Evolutionary conservation across 805 yeast genomes (phyloP).

Genomic region (Myxozyma neotropica): DNA sequence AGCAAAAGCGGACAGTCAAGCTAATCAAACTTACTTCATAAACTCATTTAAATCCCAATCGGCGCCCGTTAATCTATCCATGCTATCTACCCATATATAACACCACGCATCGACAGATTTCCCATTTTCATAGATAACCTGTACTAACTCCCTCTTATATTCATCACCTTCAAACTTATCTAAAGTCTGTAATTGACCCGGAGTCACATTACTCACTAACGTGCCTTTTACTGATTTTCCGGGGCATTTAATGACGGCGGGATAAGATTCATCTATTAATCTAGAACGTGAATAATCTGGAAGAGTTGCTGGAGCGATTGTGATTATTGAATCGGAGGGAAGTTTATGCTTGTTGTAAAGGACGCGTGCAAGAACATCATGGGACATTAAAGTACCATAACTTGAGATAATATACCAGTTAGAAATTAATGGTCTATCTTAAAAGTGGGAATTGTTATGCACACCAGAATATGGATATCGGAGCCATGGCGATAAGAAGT

Average conservation of each 20-base stretch:
- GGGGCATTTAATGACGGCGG: slow-evolving; percentile 19
- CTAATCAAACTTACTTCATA: slow-evolving; percentile 20
- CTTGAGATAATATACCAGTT: slow-evolving; percentile 8
- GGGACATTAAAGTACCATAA: slow-evolving; percentile 38
- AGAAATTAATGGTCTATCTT: not conserved
- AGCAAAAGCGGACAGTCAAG: not conserved
- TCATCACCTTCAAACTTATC: slow-evolving; percentile 38
- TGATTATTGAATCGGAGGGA: slow-evolving; percentile 12
- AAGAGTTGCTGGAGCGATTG: slow-evolving; percentile 19
- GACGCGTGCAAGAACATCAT: slow-evolving; percentile 35
- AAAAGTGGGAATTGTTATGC: not conserved
- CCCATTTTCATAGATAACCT: slow-evolving; percentile 6
- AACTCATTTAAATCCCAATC: slow-evolving; percentile 35
- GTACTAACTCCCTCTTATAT: slow-evolving; percentile 29
- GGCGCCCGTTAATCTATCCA: slow-evolving; percentile 19
- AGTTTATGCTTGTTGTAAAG: slow-evolving; percentile 23
- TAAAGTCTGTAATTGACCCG: slow-evolving; percentile 20
- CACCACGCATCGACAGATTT: slow-evolving; percentile 20
- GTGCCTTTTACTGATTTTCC: slow-evolving; percentile 27
- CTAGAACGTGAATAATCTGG: slow-evolving; percentile 18
- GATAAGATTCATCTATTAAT: slow-evolving; percentile 33
- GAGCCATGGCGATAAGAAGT: slow-evolving; percentile 2
- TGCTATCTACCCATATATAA: slow-evolving; percentile 34
- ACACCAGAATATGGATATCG: slow-evolving; percentile 20
- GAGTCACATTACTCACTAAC: slow-evolving; percentile 27